Evolutionary conservation across 2,329 filamentous ascomycete species (phyloP).

Genomic region (Hirsutella thompsonii): DNA sequence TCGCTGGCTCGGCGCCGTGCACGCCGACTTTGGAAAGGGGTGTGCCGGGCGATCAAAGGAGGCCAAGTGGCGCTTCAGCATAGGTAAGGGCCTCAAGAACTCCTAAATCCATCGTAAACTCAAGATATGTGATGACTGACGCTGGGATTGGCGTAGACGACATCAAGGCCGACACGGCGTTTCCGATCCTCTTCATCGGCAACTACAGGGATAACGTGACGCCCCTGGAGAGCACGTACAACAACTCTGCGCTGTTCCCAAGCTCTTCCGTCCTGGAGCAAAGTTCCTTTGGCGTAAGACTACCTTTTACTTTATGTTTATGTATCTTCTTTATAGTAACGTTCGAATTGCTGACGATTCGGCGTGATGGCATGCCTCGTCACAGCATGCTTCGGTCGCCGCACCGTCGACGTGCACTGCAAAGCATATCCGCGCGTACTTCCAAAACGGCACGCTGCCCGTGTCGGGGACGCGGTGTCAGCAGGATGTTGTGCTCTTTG

Average conservation of each 20-base stretch:
- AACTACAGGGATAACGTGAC: slow-evolving; percentile 34
- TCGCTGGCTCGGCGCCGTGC: slow-evolving; percentile 27
- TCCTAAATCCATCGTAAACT: not conserved
- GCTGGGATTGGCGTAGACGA: slow-evolving; percentile 7
- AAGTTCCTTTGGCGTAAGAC: slow-evolving; percentile 35
- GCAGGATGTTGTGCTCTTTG: slow-evolving; percentile 29
- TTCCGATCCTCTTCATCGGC: slow-evolving; percentile 32
- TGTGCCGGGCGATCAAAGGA: slow-evolving; percentile 25
- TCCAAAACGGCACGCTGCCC: slow-evolving; percentile 32
- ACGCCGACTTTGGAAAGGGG: slow-evolving; percentile 23
- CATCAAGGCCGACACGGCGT: slow-evolving; percentile 21
- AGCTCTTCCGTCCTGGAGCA: slow-evolving; percentile 33
- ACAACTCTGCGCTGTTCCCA: slow-evolving; percentile 29
- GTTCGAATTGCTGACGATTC: too few relatives aligned
- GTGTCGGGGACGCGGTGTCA: slow-evolving; percentile 30
- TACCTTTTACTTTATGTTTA: too few relatives aligned
- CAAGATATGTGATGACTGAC: slow-evolving; percentile 4
- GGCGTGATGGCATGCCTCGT: too few relatives aligned
- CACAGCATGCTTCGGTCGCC: slow-evolving; percentile 35
- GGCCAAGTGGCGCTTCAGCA: slow-evolving; percentile 25
- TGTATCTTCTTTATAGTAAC: too few relatives aligned
- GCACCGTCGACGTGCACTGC: slow-evolving; percentile 31
- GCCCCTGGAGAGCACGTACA: slow-evolving; percentile 30
- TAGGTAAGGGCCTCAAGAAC: not conserved
- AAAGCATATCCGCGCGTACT: slow-evolving; percentile 26